A percentile compares a stretch with the other conserved stretches of the same genome.
These are phyloP conservation scores for Acanthamoeba castellanii DNA, from an alignment of 208 protist genomes.

Conservation along the genomic window DNA sequence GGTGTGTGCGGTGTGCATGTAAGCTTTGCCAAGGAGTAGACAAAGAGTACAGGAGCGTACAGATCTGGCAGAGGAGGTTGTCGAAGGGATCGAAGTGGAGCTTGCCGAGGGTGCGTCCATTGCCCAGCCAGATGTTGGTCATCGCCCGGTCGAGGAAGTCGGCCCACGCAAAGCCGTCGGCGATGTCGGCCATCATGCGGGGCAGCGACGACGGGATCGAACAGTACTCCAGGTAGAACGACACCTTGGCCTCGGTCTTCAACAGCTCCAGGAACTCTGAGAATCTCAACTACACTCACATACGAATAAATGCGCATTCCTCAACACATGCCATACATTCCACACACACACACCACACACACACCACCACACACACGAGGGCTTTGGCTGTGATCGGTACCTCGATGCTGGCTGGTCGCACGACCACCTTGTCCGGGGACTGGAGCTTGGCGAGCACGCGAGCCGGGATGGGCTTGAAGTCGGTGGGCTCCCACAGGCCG, in stretches of 20 bases:
- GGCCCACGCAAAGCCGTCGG: conserved; percentile 4
- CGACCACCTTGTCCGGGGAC: conserved; percentile 7
- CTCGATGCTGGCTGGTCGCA: not conserved
- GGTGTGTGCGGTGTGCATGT: not conserved
- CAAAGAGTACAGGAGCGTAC: not conserved
- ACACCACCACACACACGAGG: too few relatives aligned
- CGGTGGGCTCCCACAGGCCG: not conserved
- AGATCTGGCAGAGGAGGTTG: conserved; percentile 43
- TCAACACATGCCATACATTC: not conserved
- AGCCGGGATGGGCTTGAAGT: not conserved
- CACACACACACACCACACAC: not conserved
- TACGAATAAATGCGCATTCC: too few relatives aligned
- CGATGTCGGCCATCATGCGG: conserved; percentile 31
- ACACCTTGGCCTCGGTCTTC: conserved; percentile 12
- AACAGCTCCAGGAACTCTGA: conserved; percentile 34
- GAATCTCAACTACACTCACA: not conserved
- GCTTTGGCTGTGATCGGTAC: not conserved
- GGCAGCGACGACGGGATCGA: conserved; percentile 39
- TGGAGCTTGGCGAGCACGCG: conserved; percentile 7
- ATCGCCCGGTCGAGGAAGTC: conserved; percentile 10
- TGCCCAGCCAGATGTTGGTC: conserved; percentile 44
- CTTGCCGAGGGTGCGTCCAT: conserved; percentile 46
- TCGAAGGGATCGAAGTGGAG: conserved; percentile 59
- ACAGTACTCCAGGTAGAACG: conserved; percentile 60
- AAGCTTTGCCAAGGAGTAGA: not conserved